Conservation (phyloP, 345 rosid species). For the Clausena lansium region DNA sequence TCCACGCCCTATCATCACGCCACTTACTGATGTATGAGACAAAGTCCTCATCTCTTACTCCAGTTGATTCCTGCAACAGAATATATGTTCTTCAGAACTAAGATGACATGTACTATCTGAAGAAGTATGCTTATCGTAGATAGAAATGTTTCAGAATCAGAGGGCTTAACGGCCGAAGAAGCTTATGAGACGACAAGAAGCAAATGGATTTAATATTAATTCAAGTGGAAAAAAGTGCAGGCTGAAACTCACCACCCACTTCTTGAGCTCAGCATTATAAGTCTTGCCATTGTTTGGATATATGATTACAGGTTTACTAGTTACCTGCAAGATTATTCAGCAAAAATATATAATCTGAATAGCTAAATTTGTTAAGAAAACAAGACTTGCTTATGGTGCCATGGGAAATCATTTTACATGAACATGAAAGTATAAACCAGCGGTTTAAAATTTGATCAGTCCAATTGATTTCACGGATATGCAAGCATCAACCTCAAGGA, state of each 20-base stretch:
- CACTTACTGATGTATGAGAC: conserved; percentile 69
- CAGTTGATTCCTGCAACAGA: conserved; percentile 49
- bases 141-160: neutral
- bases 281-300: conserved; percentile 92
- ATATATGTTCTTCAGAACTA: neutral
- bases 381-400: too few species aligned
- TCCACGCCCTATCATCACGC: conserved; percentile 84
- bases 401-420: too few species aligned
- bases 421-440: too few species aligned
- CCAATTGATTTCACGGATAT: neutral
- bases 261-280: conserved; percentile 55
- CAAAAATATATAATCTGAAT: neutral
- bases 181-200: neutral
- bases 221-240: neutral
- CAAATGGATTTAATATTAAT: neutral
- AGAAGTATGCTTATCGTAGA: too few species aligned
- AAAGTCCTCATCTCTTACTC: conserved; percentile 63
- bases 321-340: conserved; percentile 44
- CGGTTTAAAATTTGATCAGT: neutral
- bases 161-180: neutral
- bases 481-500: neutral
- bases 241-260: conserved; percentile 67
- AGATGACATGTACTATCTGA: neutral
- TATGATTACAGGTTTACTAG: conserved; percentile 59
- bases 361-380: neutral